Evolutionary conservation across 2,329 filamentous ascomycete genomes (phyloP).

Genomic region (Colletotrichum salicis): DNA sequence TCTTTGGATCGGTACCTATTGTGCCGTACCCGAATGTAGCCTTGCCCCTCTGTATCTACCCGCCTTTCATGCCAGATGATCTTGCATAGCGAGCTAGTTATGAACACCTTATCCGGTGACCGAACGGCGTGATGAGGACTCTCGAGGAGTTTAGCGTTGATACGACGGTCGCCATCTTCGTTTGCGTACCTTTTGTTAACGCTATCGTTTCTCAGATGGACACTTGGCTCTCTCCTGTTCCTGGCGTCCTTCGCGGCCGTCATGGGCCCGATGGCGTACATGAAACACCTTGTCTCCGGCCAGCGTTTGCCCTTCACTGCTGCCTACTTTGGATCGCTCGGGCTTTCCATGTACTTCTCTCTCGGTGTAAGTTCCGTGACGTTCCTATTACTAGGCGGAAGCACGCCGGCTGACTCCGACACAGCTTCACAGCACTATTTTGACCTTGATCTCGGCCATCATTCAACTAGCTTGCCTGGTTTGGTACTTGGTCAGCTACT

Average conservation of each 20-base stretch:
- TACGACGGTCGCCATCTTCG: neutral
- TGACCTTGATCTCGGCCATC: conserved; percentile 86
- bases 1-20: neutral
- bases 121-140: conserved; percentile 23
- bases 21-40: conserved; percentile 7
- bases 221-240: conserved; percentile 90
- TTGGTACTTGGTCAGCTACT: conserved; percentile 98
- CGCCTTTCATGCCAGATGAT: conserved; percentile 45
- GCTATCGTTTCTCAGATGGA: conserved; percentile 75
- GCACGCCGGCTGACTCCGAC: conserved; percentile 38
- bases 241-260: conserved; percentile 91
- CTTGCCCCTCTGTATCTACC: conserved; percentile 46
- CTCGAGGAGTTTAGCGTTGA: neutral
- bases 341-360: conserved; percentile 89
- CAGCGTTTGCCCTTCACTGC: conserved; percentile 91
- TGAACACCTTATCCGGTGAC: conserved; percentile 27
- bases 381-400: neutral
- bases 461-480: conserved; percentile 84
- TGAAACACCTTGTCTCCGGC: conserved; percentile 84
- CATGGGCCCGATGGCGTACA: conserved; percentile 89
- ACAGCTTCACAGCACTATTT: conserved; percentile 83
- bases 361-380: conserved; percentile 77
- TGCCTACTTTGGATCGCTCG: conserved; percentile 94
- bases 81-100: conserved; percentile 37
- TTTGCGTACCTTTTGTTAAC: conserved; percentile 39